phyloP scores from a whole-genome alignment of 2,329 filamentous ascomycete species.

The Pestalotiopsis sp. region DNA sequence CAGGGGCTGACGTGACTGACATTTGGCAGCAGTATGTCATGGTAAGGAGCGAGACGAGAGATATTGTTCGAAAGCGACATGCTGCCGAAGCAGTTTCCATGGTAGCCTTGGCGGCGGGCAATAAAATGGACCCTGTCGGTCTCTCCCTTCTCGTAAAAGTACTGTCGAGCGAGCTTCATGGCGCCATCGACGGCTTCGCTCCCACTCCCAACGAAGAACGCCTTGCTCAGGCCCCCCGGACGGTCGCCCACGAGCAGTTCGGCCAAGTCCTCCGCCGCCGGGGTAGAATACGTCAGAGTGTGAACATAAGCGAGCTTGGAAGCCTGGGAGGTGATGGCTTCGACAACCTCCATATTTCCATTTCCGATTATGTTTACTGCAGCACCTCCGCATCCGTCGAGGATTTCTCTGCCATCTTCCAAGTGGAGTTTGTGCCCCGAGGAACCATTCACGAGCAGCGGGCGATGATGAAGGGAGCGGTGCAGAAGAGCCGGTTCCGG shows the following conservation, averaged over 20 bases:
- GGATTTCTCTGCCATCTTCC: conserved; percentile 38
- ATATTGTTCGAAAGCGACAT: conserved; percentile 61
- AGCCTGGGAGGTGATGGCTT: conserved; percentile 58
- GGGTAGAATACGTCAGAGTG: not conserved
- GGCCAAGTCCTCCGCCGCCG: not conserved
- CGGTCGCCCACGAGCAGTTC: not conserved
- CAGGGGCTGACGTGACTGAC: conserved; percentile 62
- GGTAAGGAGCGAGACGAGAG: conserved; percentile 57
- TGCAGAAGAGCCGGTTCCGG: not conserved
- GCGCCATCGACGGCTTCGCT: conserved; percentile 67
- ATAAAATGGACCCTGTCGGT: conserved; percentile 61
- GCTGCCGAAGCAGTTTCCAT: conserved; percentile 67
- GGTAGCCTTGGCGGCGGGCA: conserved; percentile 64
- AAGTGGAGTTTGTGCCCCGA: not conserved
- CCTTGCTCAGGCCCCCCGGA: not conserved
- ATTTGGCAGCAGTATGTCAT: conserved; percentile 54
- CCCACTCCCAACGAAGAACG: not conserved
- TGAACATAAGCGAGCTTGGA: conserved; percentile 27
- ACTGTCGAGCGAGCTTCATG: conserved; percentile 68
- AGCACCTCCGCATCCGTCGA: conserved; percentile 74
- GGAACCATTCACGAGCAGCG: not conserved
- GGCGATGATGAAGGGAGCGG: not conserved
- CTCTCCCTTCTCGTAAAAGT: conserved; percentile 57
- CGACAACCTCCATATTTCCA: conserved; percentile 57
- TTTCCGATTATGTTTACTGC: conserved; percentile 73